A percentile compares a stretch with the other conserved stretches of the same genome.
These are phyloP conservation scores for Chamaecyparis obtusa DNA, from an alignment of 75 land plant species.

Conservation along the genomic window DNA sequence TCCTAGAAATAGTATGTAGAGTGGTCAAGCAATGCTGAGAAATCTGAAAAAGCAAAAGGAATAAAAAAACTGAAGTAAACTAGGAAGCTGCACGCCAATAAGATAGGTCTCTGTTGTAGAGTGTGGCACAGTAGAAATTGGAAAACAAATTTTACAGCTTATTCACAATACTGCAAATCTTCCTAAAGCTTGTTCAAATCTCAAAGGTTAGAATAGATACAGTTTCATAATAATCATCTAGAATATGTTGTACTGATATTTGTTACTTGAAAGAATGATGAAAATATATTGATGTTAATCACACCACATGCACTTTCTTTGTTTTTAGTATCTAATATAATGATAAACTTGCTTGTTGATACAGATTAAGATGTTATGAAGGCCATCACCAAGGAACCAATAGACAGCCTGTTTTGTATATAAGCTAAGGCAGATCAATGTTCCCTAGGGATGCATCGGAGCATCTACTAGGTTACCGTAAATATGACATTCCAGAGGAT, in stretches of 20 bases:
- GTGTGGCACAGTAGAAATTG: neutral
- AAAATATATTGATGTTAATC: neutral
- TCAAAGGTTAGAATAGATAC: neutral
- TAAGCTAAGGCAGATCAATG: no score
- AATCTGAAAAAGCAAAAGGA: neutral
- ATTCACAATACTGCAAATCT: neutral
- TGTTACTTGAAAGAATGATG: neutral
- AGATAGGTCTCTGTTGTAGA: neutral
- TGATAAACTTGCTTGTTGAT: neutral
- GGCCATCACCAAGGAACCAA: neutral
- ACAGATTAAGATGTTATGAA: neutral
- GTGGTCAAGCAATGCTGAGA: neutral
- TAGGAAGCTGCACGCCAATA: neutral
- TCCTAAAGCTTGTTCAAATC: neutral
- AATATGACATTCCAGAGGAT: no score
- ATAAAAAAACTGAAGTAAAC: neutral
- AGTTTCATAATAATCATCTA: neutral
- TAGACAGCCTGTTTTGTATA: neutral
- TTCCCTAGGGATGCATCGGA: no score
- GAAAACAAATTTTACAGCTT: neutral
- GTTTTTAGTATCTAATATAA: neutral
- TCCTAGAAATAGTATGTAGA: neutral
- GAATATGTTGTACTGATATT: neutral
- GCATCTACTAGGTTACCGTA: no score
- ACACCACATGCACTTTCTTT: neutral